Evolutionary conservation across 108 stramenopile genomes (phyloP), one percentile per base, ranked within the genome.

Genomic region (Fragilariopsis cylindrus): DNA sequence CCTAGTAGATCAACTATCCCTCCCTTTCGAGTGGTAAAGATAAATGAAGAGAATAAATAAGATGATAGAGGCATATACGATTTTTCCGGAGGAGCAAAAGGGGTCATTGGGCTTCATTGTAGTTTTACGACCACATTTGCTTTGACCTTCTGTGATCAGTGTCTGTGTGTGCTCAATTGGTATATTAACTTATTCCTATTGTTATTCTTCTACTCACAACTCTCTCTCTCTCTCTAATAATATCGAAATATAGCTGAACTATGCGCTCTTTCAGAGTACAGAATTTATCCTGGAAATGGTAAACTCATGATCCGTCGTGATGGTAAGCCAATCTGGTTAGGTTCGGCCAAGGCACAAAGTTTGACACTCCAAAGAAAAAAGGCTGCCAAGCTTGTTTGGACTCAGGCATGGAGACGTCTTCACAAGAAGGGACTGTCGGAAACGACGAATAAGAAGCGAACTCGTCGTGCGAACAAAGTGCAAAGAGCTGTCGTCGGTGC

Each of bases 261-360:
- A 53, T 99, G 99, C 84, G 97, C 98, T 72, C 96, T 99, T 85
- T 97, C 94, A 67, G 98, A 99, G 92, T 97, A 92, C 95, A 83
- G 97, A 67, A 99, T 99, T 85, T 99, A 97, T 86, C 99, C 99
- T 69, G 99, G 99, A 81, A 98, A 97, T 82, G 99, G 99, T 71
- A 94, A 93, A 74, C 96, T 97, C 43, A 97, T 99, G 88, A 92
- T 99, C 77, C 96, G 98, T 83, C 92, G 97, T 76, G 99, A 99
- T 75, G 98, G 98, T 48, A 95, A 96, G 91, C 98, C 98, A 75
- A 70, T 99, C 75, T 94, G 85, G 85, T 85, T 99, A 62, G 95
- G 96, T 67, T 87, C 89, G 30, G 92, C 96, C 77, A 99, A 99
- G 96, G 90, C 96, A 71, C 87, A 91, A 89, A 85, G 88, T 68